Evolutionary conservation across 2,329 filamentous ascomycete genomes (phyloP).

Genomic region (Sporothrix dimorphospora): DNA sequence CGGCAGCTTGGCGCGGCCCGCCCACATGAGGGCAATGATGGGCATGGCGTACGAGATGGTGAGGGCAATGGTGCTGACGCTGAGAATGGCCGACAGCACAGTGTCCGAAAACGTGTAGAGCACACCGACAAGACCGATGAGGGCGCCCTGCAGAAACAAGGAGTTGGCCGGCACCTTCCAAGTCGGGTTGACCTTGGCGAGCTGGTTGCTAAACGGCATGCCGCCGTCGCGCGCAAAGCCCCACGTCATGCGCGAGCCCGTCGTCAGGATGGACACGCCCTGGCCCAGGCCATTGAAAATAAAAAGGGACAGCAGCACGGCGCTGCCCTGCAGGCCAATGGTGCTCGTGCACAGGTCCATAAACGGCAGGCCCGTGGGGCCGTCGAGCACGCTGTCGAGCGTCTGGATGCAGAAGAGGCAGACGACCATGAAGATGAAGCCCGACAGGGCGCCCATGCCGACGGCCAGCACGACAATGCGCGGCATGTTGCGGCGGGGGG

Average conservation of each 20-base stretch:
- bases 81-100: slow-evolving; percentile 57
- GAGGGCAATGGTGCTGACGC: slow-evolving; percentile 59
- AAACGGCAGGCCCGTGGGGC: slow-evolving; percentile 50
- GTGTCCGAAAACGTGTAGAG: slow-evolving; percentile 58
- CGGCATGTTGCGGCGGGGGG: slow-evolving; percentile 40
- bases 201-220: slow-evolving; percentile 45
- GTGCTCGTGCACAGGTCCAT: slow-evolving; percentile 49
- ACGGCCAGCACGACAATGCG: slow-evolving; percentile 42
- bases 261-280: slow-evolving; percentile 42
- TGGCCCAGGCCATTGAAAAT: slow-evolving; percentile 51
- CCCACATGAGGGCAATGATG: slow-evolving; percentile 51
- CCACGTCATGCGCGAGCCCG: slow-evolving; percentile 45
- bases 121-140: slow-evolving; percentile 30
- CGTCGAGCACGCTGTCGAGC: slow-evolving; percentile 35
- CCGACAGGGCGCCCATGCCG: slow-evolving; percentile 41
- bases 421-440: slow-evolving; percentile 38
- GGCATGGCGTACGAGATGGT: slow-evolving; percentile 57
- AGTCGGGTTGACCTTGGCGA: slow-evolving; percentile 43
- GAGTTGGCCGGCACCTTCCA: slow-evolving; percentile 46
- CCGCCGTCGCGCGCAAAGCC: slow-evolving; percentile 53
- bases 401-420: slow-evolving; percentile 30
- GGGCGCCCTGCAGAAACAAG: slow-evolving; percentile 24
- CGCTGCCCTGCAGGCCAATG: slow-evolving; percentile 42
- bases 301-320: slow-evolving; percentile 47
- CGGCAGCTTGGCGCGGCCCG: slow-evolving; percentile 57